phyloP scores from a whole-genome alignment of 768 basidiomycete species.

The Lactarius akahatsu region DNA sequence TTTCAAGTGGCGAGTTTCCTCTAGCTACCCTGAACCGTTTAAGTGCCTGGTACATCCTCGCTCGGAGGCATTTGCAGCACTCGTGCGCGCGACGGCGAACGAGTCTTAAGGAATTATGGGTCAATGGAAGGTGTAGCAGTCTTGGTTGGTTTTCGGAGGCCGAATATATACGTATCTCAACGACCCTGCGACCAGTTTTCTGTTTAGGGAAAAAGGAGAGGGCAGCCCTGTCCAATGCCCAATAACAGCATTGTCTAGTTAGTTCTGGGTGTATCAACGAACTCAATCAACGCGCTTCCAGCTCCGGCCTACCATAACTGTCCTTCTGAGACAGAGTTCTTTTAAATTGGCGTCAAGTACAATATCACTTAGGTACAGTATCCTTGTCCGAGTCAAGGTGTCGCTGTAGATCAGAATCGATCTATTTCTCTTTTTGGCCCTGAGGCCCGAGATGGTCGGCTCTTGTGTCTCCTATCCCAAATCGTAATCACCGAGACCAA shows the following conservation, averaged over 20 bases:
- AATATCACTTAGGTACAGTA: too few species aligned
- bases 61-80: background rate
- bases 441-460: background rate
- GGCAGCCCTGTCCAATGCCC: background rate
- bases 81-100: slow-evolving; percentile 3
- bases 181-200: background rate
- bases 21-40: slow-evolving; percentile 1
- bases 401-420: background rate
- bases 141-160: background rate
- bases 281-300: background rate
- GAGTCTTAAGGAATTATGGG: background rate
- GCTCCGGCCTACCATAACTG: too few species aligned
- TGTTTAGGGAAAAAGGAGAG: background rate
- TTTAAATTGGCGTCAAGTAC: background rate
- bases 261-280: background rate
- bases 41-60: slow-evolving; percentile 2
- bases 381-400: background rate
- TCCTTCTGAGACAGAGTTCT: background rate
- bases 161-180: background rate
- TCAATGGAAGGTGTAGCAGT: too few species aligned
- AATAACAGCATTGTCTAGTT: background rate
- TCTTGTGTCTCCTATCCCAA: background rate
- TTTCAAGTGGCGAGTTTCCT: background rate
- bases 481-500: background rate
- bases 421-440: background rate